These are phyloP conservation scores for Fraxinus cuspidata DNA, from an alignment of 257 asterid genomes.

Conservation along the genomic window DNA sequence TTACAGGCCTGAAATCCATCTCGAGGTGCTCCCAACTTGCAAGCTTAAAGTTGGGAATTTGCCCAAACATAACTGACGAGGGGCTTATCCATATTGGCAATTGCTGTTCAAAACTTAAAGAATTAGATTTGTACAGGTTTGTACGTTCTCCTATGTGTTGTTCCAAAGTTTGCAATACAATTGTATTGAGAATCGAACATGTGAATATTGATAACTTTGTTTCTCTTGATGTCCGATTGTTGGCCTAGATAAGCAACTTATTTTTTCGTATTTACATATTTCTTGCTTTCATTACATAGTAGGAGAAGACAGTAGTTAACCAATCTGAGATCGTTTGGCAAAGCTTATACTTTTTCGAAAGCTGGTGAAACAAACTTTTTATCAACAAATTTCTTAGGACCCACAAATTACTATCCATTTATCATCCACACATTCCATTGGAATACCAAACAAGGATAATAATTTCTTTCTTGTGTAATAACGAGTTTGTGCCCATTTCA, in stretches of 20 bases:
- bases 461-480: not conserved
- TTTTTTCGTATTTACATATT: not conserved
- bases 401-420: too few species aligned
- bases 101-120: constrained; percentile 69
- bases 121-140: constrained; percentile 51
- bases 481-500: constrained; percentile 30
- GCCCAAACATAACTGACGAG: constrained; percentile 62
- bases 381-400: not conserved
- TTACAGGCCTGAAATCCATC: constrained; percentile 69
- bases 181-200: not conserved
- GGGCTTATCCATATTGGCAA: constrained; percentile 71
- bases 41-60: constrained; percentile 76
- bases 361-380: too few species aligned
- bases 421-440: too few species aligned
- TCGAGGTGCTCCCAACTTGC: constrained; percentile 60
- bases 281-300: not conserved
- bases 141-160: not conserved
- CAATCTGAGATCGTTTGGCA: too few species aligned
- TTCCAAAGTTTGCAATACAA: not conserved
- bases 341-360: too few species aligned
- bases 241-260: not conserved
- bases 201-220: not conserved
- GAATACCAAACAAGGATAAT: too few species aligned
- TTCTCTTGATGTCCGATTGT: not conserved
- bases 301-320: too few species aligned